Evolutionary conservation across 805 yeast species (phyloP).

Genomic region (Debaryomyces hansenii): DNA sequence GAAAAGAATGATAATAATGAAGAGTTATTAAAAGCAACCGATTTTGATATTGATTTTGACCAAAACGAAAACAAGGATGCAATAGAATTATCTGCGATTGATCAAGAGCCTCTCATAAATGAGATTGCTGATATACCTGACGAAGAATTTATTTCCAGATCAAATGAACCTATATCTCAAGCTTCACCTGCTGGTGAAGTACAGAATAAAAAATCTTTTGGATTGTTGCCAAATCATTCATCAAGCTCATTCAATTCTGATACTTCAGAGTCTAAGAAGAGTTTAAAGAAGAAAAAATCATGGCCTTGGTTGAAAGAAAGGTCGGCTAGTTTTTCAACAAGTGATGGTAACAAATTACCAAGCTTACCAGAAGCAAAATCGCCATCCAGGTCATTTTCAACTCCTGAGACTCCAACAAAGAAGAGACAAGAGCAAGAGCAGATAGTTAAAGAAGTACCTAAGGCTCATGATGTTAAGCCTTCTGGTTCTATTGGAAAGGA

Average conservation of each 20-base stretch:
- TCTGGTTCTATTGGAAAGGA: conserved; percentile 25
- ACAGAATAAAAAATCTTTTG: conserved; percentile 13
- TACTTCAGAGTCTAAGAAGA: conserved; percentile 7
- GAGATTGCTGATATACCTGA: neutral
- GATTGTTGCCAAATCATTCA: conserved; percentile 8
- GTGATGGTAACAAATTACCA: conserved; percentile 21
- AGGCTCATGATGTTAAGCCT: neutral
- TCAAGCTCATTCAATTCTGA: conserved; percentile 6
- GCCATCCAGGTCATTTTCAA: conserved; percentile 36
- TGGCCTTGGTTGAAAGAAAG: conserved; percentile 43
- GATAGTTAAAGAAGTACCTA: neutral
- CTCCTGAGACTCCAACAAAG: conserved; percentile 28
- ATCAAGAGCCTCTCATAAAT: neutral
- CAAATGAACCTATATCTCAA: neutral
- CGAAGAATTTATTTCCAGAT: neutral
- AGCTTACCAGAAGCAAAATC: conserved; percentile 19
- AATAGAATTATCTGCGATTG: neutral
- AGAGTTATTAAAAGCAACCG: neutral
- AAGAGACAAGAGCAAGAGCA: neutral
- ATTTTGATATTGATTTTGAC: too few species aligned
- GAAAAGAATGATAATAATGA: neutral
- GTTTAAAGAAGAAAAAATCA: conserved; percentile 35
- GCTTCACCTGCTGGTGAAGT: neutral
- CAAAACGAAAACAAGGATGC: neutral
- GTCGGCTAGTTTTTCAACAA: conserved; percentile 29